Evolutionary conservation across 768 basidiomycete genomes (phyloP).

Genomic region (Phylloporus rhodoxanthus): DNA sequence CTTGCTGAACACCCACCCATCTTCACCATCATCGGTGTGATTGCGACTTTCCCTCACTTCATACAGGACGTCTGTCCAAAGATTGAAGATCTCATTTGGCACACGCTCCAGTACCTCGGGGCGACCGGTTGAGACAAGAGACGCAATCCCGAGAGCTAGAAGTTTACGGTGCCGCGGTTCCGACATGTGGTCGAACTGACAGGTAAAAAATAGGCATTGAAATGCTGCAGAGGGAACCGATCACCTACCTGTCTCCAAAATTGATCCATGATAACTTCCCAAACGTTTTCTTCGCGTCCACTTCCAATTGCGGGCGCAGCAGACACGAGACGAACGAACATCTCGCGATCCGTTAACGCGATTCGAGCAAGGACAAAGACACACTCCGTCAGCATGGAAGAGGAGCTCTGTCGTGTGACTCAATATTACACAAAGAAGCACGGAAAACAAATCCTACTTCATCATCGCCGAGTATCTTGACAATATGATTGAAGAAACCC

Average conservation of each 20-base stretch:
- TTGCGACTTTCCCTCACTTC: slow-evolving; percentile 71
- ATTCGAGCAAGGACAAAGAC: slow-evolving; percentile 74
- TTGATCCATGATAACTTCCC: slow-evolving; percentile 65
- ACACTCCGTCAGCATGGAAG: slow-evolving; percentile 53
- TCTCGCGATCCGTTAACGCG: slow-evolving; percentile 53
- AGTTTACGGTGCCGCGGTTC: slow-evolving; percentile 82
- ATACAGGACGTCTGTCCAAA: slow-evolving; percentile 86
- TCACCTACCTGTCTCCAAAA: slow-evolving; percentile 75
- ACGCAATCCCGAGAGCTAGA: slow-evolving; percentile 74
- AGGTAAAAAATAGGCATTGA: background rate
- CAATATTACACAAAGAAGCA: slow-evolving; percentile 3
- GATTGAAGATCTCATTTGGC: slow-evolving; percentile 70
- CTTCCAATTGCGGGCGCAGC: slow-evolving; percentile 48
- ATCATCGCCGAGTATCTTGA: slow-evolving; percentile 57
- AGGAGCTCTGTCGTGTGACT: slow-evolving; percentile 23
- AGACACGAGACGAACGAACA: slow-evolving; percentile 68
- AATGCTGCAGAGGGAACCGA: background rate
- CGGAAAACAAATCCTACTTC: slow-evolving; percentile 43
- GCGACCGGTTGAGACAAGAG: slow-evolving; percentile 68
- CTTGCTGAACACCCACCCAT: slow-evolving; percentile 23
- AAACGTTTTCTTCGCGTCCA: slow-evolving; percentile 49
- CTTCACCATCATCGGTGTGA: slow-evolving; percentile 32
- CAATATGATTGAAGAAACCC: slow-evolving; percentile 60
- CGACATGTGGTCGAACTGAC: slow-evolving; percentile 86
- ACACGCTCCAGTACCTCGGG: slow-evolving; percentile 68